Evolutionary conservation across 768 basidiomycete genomes (phyloP), one percentile per base, ranked within the genome.

Genomic region (Fomitopsis serialis): DNA sequence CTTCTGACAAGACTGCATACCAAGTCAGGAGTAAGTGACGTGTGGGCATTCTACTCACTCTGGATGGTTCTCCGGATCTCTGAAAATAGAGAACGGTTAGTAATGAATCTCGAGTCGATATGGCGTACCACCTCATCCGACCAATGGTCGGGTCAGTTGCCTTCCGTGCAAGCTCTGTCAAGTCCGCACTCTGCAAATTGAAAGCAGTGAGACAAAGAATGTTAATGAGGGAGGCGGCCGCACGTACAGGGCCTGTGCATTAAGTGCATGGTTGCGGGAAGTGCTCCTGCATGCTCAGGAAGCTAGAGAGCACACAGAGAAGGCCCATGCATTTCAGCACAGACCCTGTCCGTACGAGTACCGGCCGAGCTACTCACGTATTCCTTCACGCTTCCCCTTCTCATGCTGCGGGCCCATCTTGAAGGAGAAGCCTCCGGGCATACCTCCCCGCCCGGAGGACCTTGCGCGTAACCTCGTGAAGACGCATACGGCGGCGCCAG

Each of bases 101-200:
- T 13, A 19, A 34, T 57, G 36, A 46, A 15, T 13, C 17, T 8
- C 22, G 15, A 15, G 3, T 15, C 21, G 36, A 48, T 10, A 15
- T 25, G 24, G 17, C 11, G 27, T 35, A 2, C 21, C 17, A 56
- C 89, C 72, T 92, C 89, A 55, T 92, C 91, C 63, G 72, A 2
- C 93, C 93, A 67, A 97, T 97, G 6, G 83, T 85, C 0, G 93
- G 93, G 67, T 97, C 93, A 2, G 96, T 94, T 93, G 25, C 94
- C 93, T 32, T 85, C 74, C 74, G 80, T 2, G 93, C 93, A 61
- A 92, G 72, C 60, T 92, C 85, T 0, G 92, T 97, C 24, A 95
- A 68, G 62, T 96, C 93, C 1, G 84, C 74, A 57, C 89, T 90
- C 89, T 92, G 54, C 2, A 35, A 17, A 5, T 17, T 40, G 15